Evolutionary conservation across 176 grass and related monocot species (phyloP).

Genomic region (Zizania latifolia): DNA sequence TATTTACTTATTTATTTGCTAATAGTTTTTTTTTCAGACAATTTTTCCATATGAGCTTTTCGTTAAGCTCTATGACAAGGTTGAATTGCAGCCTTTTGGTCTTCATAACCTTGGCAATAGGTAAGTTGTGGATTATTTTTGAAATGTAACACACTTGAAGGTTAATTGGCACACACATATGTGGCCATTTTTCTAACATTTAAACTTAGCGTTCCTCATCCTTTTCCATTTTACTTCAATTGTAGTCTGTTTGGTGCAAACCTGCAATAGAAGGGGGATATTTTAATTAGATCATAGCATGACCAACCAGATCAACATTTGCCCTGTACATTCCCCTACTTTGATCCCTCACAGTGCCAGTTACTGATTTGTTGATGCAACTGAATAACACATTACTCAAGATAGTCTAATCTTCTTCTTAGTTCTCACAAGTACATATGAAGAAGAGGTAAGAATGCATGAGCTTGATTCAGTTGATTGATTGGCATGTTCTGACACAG

Average conservation of each 20-base stretch:
- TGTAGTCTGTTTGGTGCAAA: slow-evolving; percentile 6
- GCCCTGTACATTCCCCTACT: no score
- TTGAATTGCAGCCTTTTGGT: slow-evolving; percentile 76
- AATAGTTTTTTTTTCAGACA: slow-evolving; percentile 48
- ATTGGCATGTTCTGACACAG: slow-evolving; percentile 22
- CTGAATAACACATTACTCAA: neutral
- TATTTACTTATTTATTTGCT: slow-evolving; percentile 15
- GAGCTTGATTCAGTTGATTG: slow-evolving; percentile 9
- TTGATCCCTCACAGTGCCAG: slow-evolving; percentile 45
- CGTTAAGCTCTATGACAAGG: slow-evolving; percentile 74
- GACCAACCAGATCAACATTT: no score
- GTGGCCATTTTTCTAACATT: neutral
- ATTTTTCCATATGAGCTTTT: slow-evolving; percentile 85
- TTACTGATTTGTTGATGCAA: slow-evolving; percentile 22
- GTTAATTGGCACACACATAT: slow-evolving; percentile 8
- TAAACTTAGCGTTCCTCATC: neutral
- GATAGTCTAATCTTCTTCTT: neutral
- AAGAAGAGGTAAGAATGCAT: slow-evolving; percentile 19
- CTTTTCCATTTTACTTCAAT: slow-evolving; percentile 24
- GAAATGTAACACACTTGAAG: slow-evolving; percentile 3
- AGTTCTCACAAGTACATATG: slow-evolving; percentile 20
- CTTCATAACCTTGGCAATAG: slow-evolving; percentile 93
- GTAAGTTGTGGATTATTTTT: slow-evolving; percentile 38
- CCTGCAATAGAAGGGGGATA: no score
- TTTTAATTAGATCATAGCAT: no score